phyloP scores from a whole-genome alignment of 1,284 basidiomycete genomes.

The Hypsizygus ulmarius region DNA sequence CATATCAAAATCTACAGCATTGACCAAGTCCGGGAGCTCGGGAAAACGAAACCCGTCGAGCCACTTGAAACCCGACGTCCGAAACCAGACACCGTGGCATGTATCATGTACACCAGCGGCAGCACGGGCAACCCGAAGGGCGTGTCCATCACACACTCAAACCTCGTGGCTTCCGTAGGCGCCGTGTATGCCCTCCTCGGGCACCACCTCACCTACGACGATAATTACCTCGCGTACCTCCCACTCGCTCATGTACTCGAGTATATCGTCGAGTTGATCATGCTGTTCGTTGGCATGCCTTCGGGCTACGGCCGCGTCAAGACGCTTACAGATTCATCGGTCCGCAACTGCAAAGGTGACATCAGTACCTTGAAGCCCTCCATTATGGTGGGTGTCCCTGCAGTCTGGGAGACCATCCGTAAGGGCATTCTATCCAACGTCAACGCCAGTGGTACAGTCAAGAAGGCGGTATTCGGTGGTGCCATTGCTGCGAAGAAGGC shows the following conservation, averaged over 20 bases:
- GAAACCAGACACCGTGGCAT: constrained; percentile 67
- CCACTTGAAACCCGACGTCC: constrained; percentile 54
- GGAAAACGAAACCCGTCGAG: constrained; percentile 11
- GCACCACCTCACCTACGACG: constrained; percentile 64
- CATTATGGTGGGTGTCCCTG: constrained; percentile 89
- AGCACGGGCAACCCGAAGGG: constrained; percentile 93
- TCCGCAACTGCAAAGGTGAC: constrained; percentile 87
- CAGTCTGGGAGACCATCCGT: constrained; percentile 87
- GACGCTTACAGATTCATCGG: constrained; percentile 88
- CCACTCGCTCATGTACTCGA: constrained; percentile 91
- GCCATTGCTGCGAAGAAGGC: constrained; percentile 66
- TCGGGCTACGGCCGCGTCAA: constrained; percentile 90
- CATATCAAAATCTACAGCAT: constrained; percentile 60
- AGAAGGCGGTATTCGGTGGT: constrained; percentile 69
- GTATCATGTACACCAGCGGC: constrained; percentile 97
- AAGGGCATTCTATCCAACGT: constrained; percentile 88
- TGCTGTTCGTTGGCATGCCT: constrained; percentile 66
- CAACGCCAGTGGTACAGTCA: constrained; percentile 60
- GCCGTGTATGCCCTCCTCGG: constrained; percentile 73
- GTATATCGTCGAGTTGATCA: constrained; percentile 72
- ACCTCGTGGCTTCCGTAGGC: constrained; percentile 82
- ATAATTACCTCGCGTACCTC: constrained; percentile 84
- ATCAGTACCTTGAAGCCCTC: constrained; percentile 78
- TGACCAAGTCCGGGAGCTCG: constrained; percentile 66
- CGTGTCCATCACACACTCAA: constrained; percentile 72